Conservation (phyloP, 202 grass and related monocot species). For the Zoysia matrella region DNA sequence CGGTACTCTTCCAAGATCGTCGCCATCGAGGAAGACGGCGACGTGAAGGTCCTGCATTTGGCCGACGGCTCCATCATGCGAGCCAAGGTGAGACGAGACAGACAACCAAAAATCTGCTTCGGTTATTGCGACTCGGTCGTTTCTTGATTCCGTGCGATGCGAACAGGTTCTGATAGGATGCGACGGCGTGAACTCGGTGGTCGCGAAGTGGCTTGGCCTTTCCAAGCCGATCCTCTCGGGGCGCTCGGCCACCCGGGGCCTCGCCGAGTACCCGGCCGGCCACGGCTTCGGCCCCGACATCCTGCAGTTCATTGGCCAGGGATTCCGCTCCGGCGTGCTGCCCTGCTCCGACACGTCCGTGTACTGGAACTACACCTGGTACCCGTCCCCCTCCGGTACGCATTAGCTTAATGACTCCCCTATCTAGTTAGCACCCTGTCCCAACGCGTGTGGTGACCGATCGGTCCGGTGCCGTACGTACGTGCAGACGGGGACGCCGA, state of each 20-base stretch:
- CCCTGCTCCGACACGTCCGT: slow-evolving; percentile 56
- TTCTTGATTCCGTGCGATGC: background rate
- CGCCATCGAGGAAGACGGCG: slow-evolving; percentile 55
- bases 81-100: slow-evolving; percentile 50
- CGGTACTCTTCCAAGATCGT: slow-evolving; percentile 77
- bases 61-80: slow-evolving; percentile 58
- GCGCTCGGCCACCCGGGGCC: slow-evolving; percentile 53
- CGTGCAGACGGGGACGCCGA: slow-evolving; percentile 54
- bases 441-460: background rate
- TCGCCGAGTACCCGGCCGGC: slow-evolving; percentile 48
- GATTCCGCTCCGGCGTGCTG: slow-evolving; percentile 59
- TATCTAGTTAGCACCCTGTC: background rate
- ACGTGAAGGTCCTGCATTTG: slow-evolving; percentile 56
- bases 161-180: slow-evolving; percentile 58
- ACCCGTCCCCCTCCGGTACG: slow-evolving; percentile 46
- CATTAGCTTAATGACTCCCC: too few relatives aligned
- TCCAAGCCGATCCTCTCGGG: slow-evolving; percentile 52
- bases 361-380: slow-evolving; percentile 84
- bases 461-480: background rate
- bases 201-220: slow-evolving; percentile 70
- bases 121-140: background rate
- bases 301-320: slow-evolving; percentile 55
- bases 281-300: slow-evolving; percentile 59
- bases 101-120: too few relatives aligned
- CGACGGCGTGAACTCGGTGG: slow-evolving; percentile 73